Evolutionary conservation across 2,329 filamentous ascomycete species (phyloP).

Genomic region (Tympanopsis confertula): DNA sequence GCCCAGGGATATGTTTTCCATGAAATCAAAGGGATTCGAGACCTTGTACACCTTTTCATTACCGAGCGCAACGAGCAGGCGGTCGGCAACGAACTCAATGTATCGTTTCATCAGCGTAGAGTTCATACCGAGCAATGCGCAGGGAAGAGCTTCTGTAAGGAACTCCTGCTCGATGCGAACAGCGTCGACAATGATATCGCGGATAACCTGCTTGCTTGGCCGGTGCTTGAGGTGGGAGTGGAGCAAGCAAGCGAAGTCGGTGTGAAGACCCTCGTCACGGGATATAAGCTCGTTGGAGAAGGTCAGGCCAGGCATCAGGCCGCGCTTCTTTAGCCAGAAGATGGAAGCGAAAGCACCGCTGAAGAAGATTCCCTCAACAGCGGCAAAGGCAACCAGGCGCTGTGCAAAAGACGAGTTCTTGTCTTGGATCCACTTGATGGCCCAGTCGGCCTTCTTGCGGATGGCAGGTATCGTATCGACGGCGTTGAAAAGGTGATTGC

Average conservation of each 20-base stretch:
- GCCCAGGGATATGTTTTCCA: slow-evolving; percentile 98
- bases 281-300: slow-evolving; percentile 99
- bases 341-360: slow-evolving; percentile 95
- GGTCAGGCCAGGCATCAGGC: slow-evolving; percentile 93
- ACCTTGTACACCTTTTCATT: slow-evolving; percentile 90
- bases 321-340: slow-evolving; percentile 99
- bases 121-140: slow-evolving; percentile 95
- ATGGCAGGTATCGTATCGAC: slow-evolving; percentile 99
- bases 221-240: slow-evolving; percentile 93
- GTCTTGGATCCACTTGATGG: slow-evolving; percentile 86
- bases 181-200: slow-evolving; percentile 86
- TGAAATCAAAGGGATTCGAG: slow-evolving; percentile 97
- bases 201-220: slow-evolving; percentile 68
- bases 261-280: slow-evolving; percentile 97
- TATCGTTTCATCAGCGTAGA: slow-evolving; percentile 96
- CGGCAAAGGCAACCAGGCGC: slow-evolving; percentile 90
- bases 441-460: slow-evolving; percentile 97
- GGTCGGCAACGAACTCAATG: slow-evolving; percentile 98
- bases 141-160: slow-evolving; percentile 87
- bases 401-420: slow-evolving; percentile 88
- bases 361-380: slow-evolving; percentile 99
- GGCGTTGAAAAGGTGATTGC: slow-evolving; percentile 90
- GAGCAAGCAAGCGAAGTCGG: slow-evolving; percentile 92
- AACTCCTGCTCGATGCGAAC: slow-evolving; percentile 96
- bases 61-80: slow-evolving; percentile 81